Conservation (phyloP, 1,284 basidiomycete species). For the Leccinum subfulvum region DNA sequence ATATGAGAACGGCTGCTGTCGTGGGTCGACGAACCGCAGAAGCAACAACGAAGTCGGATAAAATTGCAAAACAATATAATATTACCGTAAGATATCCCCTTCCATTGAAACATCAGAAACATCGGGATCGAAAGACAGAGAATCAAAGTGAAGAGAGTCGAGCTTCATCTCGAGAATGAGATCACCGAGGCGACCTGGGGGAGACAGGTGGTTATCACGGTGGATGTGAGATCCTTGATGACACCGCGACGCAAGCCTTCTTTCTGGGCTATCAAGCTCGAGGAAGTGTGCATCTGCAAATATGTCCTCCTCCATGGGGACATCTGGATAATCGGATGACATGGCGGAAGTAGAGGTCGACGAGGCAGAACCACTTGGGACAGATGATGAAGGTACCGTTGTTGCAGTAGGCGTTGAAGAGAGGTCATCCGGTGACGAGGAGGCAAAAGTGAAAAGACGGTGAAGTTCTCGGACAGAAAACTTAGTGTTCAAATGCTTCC, state of each 20-base stretch:
- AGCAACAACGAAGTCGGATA: neutral
- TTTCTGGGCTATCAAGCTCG: conserved; percentile 20
- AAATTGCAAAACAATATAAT: neutral
- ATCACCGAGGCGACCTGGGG: conserved; percentile 28
- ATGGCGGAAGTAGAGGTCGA: conserved; percentile 15
- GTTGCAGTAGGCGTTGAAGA: conserved; percentile 2
- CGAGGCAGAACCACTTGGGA: conserved; percentile 1
- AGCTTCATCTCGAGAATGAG: conserved; percentile 59
- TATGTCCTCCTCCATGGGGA: conserved; percentile 20
- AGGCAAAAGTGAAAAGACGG: conserved; percentile 32
- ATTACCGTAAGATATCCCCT: conserved; percentile 17
- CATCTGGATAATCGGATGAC: conserved; percentile 19
- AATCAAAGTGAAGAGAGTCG: conserved; percentile 68
- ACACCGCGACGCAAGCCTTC: conserved; percentile 10
- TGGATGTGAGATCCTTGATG: conserved; percentile 6
- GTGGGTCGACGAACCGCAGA: conserved; percentile 3
- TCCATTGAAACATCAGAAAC: conserved; percentile 40
- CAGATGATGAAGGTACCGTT: conserved; percentile 3
- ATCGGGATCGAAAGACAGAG: conserved; percentile 61
- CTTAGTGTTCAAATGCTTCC: conserved; percentile 14
- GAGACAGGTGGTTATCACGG: conserved; percentile 1
- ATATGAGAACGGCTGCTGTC: neutral
- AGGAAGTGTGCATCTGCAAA: conserved; percentile 17
- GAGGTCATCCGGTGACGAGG: conserved; percentile 33
- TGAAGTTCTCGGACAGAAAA: conserved; percentile 37